Conservation (phyloP, 225 moss, liverwort and hornwort genomes). For the Neckera pumila region DNA sequence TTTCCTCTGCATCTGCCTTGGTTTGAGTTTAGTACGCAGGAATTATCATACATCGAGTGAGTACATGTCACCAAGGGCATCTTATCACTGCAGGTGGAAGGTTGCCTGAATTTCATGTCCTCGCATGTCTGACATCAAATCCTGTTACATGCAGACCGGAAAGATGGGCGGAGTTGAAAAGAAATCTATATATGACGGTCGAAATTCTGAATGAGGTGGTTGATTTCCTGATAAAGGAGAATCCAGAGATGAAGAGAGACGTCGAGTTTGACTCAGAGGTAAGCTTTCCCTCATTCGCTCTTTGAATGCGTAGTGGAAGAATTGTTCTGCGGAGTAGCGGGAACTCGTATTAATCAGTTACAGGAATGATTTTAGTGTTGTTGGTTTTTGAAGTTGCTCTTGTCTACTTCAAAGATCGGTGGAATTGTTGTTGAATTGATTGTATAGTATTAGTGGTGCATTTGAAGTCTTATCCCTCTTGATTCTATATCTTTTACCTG, state of each 20-base stretch:
- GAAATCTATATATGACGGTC: slow-evolving; percentile 56
- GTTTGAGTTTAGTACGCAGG: not conserved
- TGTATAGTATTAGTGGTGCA: not conserved
- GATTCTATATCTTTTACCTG: not conserved
- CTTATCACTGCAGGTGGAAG: not conserved
- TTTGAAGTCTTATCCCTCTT: not conserved
- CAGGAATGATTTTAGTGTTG: not conserved
- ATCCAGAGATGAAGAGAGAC: slow-evolving; percentile 34
- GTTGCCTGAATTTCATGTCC: not conserved
- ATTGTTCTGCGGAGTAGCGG: not conserved
- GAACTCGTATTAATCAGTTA: not conserved
- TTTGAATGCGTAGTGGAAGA: not conserved
- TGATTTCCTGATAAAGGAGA: slow-evolving; percentile 53
- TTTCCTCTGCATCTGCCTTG: not conserved
- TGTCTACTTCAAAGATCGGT: not conserved
- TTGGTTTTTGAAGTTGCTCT: not conserved
- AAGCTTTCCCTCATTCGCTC: not conserved
- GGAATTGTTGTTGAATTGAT: not conserved
- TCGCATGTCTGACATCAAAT: not conserved
- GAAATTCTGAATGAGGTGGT: slow-evolving; percentile 71
- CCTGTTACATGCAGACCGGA: slow-evolving; percentile 33
- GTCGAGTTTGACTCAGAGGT: slow-evolving; percentile 33
- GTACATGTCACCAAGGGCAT: not conserved
- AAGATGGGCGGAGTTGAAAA: slow-evolving; percentile 41
- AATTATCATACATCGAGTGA: not conserved